Percentiles rank a stretch among this genome's conserved stretches.
These are phyloP conservation scores for Dactylonectria macrodidyma DNA, from an alignment of 2,329 filamentous ascomycete genomes.

Conservation along the genomic window DNA sequence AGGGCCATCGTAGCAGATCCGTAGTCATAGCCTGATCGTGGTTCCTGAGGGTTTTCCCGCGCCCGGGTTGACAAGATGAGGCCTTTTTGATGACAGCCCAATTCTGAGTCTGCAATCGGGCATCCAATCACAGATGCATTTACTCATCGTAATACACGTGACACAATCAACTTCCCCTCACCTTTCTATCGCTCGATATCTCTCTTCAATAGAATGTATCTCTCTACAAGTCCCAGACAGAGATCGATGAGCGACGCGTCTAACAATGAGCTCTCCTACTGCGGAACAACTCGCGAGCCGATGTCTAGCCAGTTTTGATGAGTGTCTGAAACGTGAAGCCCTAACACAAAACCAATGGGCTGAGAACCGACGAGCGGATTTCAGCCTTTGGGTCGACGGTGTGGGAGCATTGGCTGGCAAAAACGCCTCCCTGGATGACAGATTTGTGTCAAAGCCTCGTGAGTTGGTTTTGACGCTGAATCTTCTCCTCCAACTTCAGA, in stretches of 20 bases:
- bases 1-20: neutral
- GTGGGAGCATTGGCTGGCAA: slow-evolving; percentile 30
- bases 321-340: neutral
- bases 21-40: neutral
- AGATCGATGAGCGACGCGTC: neutral
- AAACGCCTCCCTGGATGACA: slow-evolving; percentile 21
- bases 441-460: slow-evolving; percentile 14
- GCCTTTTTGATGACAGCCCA: neutral
- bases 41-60: neutral
- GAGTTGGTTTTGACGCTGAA: slow-evolving; percentile 21
- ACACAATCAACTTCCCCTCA: neutral
- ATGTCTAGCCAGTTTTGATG: slow-evolving; percentile 13
- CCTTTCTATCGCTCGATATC: neutral
- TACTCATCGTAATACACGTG: neutral
- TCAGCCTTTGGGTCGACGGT: slow-evolving; percentile 32
- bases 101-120: neutral
- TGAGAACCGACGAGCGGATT: slow-evolving; percentile 29
- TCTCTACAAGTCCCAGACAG: neutral
- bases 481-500: slow-evolving; percentile 6
- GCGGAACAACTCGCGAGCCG: neutral
- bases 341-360: slow-evolving; percentile 3
- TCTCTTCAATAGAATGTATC: neutral
- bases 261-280: neutral
- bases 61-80: neutral
- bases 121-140: neutral